Evolutionary conservation across 2,329 filamentous ascomycete species (phyloP), one percentile per base, ranked within the genome.

Genomic region (Xylariomycetidae sp.): DNA sequence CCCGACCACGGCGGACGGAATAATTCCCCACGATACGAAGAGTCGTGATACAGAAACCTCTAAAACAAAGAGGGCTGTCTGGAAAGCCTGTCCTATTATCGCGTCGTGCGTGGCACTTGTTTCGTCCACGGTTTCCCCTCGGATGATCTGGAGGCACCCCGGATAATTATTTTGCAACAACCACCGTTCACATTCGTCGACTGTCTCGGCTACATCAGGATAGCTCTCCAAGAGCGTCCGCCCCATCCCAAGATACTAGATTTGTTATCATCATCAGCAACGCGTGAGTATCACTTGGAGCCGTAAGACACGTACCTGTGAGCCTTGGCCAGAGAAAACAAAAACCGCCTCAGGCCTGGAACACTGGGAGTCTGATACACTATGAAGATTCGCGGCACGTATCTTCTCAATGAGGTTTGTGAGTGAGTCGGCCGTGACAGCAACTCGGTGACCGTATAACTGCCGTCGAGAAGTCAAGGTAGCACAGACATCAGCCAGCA

Each of bases 211-310:
- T 25, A 44, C 43, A 5, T 25, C 10, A 9, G 40, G 36, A 16
- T 23, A 41, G n/a, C 37, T 41, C 18, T 27, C 27, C 16, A 46
- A 31, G 17, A 46, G 32, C 22, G 40, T 33, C 14, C 23, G 18
- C 14, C 44, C 44, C 44, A 46, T 46, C 10, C 44, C 44, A 12
- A 36, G 32, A 30, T 46, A 44, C 33, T 31, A n/a, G n/a, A 23
- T 23, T 23, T 5, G 16, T 15, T 16, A 28, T 8, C 16, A 28
- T 4, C n/a, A 6, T 28, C 11, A 6, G 16, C n/a, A n/a, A n/a
- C n/a, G n/a, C n/a, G n/a, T n/a, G 20, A 8, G 20, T 8, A 23
- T 8, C 8, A 23, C 8, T 8, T 23, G n/a, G 20, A 23, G 20
- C 8, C n/a, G 13, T 11, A 12, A 28, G 27, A 28, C 12, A 11